Conservation (phyloP, 1,284 basidiomycete genomes). For the Sanguinoderma infundibulare region DNA sequence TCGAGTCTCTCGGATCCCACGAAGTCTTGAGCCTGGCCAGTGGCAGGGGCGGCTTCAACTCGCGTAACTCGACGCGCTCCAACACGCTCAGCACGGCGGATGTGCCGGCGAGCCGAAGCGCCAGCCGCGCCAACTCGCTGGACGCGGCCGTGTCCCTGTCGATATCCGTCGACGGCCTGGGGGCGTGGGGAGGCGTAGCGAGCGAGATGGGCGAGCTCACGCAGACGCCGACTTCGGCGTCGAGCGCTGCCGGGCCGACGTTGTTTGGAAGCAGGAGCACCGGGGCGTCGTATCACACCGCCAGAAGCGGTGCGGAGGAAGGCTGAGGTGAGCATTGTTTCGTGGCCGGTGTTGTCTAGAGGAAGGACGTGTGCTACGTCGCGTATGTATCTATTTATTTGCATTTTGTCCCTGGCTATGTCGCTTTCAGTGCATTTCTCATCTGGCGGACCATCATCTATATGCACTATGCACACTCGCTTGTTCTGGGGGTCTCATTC, state of each 20-base stretch:
- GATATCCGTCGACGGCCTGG: slow-evolving; percentile 16
- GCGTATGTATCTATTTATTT: not conserved
- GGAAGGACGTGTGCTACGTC: not conserved
- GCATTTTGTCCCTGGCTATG: slow-evolving; percentile 1
- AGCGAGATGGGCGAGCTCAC: slow-evolving; percentile 17
- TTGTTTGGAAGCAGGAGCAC: slow-evolving; percentile 24
- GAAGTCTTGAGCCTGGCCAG: slow-evolving; percentile 44
- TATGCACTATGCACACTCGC: slow-evolving; percentile 5
- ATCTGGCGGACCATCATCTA: slow-evolving; percentile 8
- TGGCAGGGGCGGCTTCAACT: slow-evolving; percentile 27
- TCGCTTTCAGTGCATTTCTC: slow-evolving; percentile 5
- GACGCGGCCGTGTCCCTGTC: slow-evolving; percentile 30
- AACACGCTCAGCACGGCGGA: slow-evolving; percentile 30
- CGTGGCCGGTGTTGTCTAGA: not conserved
- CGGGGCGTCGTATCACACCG: slow-evolving; percentile 28
- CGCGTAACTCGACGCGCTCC: slow-evolving; percentile 36
- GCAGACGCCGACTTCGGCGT: slow-evolving; percentile 15
- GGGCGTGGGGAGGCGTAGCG: not conserved
- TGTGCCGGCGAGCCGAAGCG: slow-evolving; percentile 22
- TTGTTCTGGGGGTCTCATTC: slow-evolving; percentile 1
- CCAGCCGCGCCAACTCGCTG: slow-evolving; percentile 29
- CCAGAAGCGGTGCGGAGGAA: slow-evolving; percentile 19
- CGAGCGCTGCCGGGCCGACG: slow-evolving; percentile 12
- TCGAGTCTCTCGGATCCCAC: slow-evolving; percentile 70
- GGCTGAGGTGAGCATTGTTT: slow-evolving; percentile 4